Evolutionary conservation across 768 basidiomycete species (phyloP), one percentile per base, ranked within the genome.

Genomic region (Amyloporia xantha): DNA sequence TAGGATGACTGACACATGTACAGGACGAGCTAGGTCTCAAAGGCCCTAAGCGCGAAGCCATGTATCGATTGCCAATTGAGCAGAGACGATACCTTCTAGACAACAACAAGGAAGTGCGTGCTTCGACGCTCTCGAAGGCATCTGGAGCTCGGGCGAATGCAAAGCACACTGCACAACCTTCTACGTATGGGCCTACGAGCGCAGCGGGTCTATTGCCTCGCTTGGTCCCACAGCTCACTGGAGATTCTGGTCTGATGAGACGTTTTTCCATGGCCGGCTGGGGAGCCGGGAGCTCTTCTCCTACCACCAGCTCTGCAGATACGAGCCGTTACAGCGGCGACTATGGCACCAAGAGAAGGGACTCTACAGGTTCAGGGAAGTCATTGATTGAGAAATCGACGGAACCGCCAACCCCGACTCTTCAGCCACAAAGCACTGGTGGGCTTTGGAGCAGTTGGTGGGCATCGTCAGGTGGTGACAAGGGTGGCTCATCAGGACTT

Each of bases 361-460:
- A 59, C 23, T 58, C 57, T 1, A 24, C 50, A 21, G 59, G 20
- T 46, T 66, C 62, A 55, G 44, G 59, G 21, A 60, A 59, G 47
- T 58, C 52, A 12, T 62, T 64, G 35, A 53, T 50, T 26, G 62
- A 71, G 41, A 71, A 62, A 39, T 42, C 55, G 1, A 10, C 41
- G 3, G 50, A 57, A 17, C 37, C 51, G 58, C 47, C 50, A 46
- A 69, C 70, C 10, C 44, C 52, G 44, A 69, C 69, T 9, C 59
- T 81, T 23, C 79, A 77, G 46, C 74, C 84, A 12, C 89, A 91
- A 59, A 72, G 57, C 13, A 90, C 89, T 2, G 89, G 91, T 7
- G 77, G 86, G 10, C 66, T 87, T 27, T 91, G 86, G 80, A 73
- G 76, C 49, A 78, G 73, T 47, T 91, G 81, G 81, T 92, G 86